Conservation (phyloP, 768 basidiomycete species). For the Filobasidium wieringae region DNA sequence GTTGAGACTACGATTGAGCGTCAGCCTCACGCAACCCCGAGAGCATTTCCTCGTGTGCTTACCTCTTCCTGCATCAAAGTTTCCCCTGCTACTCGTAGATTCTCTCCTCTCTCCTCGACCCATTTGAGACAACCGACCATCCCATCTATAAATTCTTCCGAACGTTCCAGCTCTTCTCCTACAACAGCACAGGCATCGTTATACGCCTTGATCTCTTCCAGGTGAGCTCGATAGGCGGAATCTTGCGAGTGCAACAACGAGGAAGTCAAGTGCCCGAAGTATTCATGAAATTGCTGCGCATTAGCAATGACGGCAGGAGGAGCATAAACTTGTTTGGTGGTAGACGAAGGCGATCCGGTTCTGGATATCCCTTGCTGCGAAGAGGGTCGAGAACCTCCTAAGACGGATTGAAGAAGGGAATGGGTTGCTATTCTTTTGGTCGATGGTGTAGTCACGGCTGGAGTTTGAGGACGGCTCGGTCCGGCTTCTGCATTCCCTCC, state of each 20-base stretch:
- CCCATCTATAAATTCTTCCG: slow-evolving; percentile 59
- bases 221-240: slow-evolving; percentile 75
- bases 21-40: background rate
- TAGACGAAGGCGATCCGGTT: background rate
- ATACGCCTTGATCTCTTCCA: slow-evolving; percentile 63
- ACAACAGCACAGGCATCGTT: slow-evolving; percentile 65
- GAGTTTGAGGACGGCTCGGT: slow-evolving; percentile 5
- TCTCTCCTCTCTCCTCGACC: slow-evolving; percentile 87
- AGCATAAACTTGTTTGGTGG: slow-evolving; percentile 19
- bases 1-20: slow-evolving; percentile 68
- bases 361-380: slow-evolving; percentile 13
- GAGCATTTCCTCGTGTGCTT: slow-evolving; percentile 28
- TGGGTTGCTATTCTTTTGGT: background rate
- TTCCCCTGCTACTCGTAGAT: slow-evolving; percentile 82
- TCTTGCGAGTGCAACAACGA: slow-evolving; percentile 89
- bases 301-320: slow-evolving; percentile 53
- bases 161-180: slow-evolving; percentile 57
- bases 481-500: background rate
- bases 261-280: slow-evolving; percentile 79
- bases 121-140: slow-evolving; percentile 77
- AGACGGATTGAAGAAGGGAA: slow-evolving; percentile 8
- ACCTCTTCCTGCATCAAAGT: slow-evolving; percentile 79
- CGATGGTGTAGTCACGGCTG: background rate
- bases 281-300: slow-evolving; percentile 93
- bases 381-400: slow-evolving; percentile 6